phyloP scores from a whole-genome alignment of 129 eudicot species.

The Glebionis coronaria region DNA sequence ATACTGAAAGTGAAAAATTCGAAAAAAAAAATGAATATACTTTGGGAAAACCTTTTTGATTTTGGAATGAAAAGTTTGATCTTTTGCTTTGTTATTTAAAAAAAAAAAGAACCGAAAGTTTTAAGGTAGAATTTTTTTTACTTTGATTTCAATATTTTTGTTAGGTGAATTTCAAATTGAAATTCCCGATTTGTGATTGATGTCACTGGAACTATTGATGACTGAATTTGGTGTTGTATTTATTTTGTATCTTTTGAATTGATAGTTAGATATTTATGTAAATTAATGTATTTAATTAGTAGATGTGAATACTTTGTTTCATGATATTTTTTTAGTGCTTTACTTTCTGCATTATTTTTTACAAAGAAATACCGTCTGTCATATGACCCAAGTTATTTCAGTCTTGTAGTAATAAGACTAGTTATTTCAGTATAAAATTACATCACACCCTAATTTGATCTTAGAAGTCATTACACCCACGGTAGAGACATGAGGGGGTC shows the following conservation, averaged over 20 bases:
- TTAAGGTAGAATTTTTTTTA: background rate
- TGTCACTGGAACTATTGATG: background rate
- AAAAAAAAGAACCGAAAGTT: background rate
- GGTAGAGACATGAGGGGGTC: too few species aligned
- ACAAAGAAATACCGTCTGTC: background rate
- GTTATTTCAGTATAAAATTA: too few species aligned
- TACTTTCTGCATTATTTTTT: background rate
- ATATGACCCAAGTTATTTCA: too few species aligned
- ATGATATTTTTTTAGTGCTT: background rate
- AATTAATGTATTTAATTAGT: background rate
- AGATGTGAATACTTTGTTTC: background rate
- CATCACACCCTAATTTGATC: too few species aligned
- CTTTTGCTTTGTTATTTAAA: slow-evolving; percentile 24
- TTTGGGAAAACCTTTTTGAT: slow-evolving; percentile 7
- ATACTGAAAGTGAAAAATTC: slow-evolving; percentile 23
- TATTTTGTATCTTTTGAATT: background rate
- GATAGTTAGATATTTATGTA: background rate
- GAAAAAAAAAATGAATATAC: background rate
- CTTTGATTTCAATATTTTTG: slow-evolving; percentile 4
- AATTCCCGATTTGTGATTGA: slow-evolving; percentile 16
- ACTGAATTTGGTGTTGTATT: background rate
- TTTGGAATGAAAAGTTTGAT: slow-evolving; percentile 27
- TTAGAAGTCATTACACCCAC: too few species aligned
- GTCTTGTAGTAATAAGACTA: too few species aligned
- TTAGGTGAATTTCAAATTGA: slow-evolving; percentile 19